Base-by-base conservation (phyloP, 345 rosid genomes). In the Cardamine resedifolia region DNA sequence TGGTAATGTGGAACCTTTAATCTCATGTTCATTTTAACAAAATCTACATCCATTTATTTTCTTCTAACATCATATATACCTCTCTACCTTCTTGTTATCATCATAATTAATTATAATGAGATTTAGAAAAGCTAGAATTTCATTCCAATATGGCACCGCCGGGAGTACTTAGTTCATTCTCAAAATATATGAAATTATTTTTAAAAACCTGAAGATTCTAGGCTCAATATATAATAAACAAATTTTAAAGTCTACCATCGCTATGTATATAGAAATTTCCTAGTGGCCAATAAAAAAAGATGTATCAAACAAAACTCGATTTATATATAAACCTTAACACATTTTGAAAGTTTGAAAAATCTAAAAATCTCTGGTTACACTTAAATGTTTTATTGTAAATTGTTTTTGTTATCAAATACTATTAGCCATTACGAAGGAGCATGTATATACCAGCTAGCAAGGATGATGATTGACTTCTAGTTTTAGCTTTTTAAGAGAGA, bases 391-490 rank as follows among this genome's bases (percentile, higher is more conserved):
- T 30, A 30, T n/a, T n/a, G 21, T 60, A 60, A 27, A 64, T 6
- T 19, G 23, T 38, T 41, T 3, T 51, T 45, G 55, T 39, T 45
- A 61, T 61, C 30, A 50, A 10, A n/a, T n/a, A n/a, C n/a, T 34
- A 50, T 43, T 34, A 58, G 36, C 58, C 57, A 70, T 12, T 34
- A 44, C 16, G 10, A 16, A 44, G 4, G 49, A 16, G 20, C 10
- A 14, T 3, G 4, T 6, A 18, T 27, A 47, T 51, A 71, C 53
- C 52, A 61, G 76, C 45, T 52, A 63, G 55, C 16, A 72, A 64
- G 48, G 48, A 34, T 72, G 44, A 64, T 72, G 77, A 73, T 73
- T 55, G 71, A 72, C 71, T 64, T 64, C 39, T 55, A 55, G 70
- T 44, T 64, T 53, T 28, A 52, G 14, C 44, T 53, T 43, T 43